Evolutionary conservation across 2,329 filamentous ascomycete genomes (phyloP).

Genomic region (Cladosporium sphaerospermum): DNA sequence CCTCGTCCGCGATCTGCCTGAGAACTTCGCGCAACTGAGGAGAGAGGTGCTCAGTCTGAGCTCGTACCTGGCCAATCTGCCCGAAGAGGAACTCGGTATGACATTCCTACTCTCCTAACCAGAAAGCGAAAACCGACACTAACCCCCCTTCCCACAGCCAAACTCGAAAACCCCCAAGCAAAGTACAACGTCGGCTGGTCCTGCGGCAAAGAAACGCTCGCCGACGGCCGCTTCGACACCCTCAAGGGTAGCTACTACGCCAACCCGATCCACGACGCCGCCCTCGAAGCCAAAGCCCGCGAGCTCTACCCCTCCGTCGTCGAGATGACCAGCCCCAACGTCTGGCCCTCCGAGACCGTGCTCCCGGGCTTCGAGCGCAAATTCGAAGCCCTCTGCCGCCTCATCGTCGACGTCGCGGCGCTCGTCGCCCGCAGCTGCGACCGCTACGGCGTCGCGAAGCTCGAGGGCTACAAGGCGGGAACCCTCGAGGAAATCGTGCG

Average conservation of each 20-base stretch:
- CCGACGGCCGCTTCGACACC: constrained; percentile 70
- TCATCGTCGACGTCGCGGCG: constrained; percentile 85
- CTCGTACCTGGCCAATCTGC: constrained; percentile 80
- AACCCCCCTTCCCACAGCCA: constrained; percentile 23
- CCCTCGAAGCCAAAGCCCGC: constrained; percentile 52
- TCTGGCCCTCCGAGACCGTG: constrained; percentile 68
- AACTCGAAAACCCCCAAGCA: constrained; percentile 45
- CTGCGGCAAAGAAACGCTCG: constrained; percentile 72
- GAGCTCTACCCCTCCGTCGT: constrained; percentile 61
- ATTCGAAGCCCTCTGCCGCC: constrained; percentile 67
- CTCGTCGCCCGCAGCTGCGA: constrained; percentile 89
- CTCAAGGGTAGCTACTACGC: constrained; percentile 80
- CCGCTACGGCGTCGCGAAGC: constrained; percentile 71
- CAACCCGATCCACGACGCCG: constrained; percentile 55
- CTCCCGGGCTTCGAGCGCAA: constrained; percentile 70
- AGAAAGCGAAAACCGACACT: too few species aligned
- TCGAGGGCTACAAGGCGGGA: constrained; percentile 66
- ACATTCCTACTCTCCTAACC: neutral
- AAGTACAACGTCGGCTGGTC: constrained; percentile 69
- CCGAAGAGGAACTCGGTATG: constrained; percentile 62
- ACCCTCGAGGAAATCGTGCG: constrained; percentile 85
- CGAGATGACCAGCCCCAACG: constrained; percentile 83
- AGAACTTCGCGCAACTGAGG: constrained; percentile 65
- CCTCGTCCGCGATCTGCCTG: constrained; percentile 78
- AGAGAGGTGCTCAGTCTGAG: constrained; percentile 74